Evolutionary conservation across 441 rosid species (phyloP).

Genomic region (Macaranga tanarius): DNA sequence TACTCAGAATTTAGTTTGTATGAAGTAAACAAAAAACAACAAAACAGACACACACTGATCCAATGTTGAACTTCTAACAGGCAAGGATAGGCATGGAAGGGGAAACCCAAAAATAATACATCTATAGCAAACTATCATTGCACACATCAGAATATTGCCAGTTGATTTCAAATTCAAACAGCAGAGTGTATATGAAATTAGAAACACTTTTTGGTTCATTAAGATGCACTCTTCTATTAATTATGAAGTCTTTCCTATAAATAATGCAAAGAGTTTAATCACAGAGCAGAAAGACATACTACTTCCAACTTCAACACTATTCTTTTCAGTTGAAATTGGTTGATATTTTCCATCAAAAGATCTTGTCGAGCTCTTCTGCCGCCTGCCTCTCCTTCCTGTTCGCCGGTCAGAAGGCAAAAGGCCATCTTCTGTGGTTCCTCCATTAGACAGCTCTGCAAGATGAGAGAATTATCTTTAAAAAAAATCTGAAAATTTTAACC

Average conservation of each 20-base stretch:
- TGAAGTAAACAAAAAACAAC: background rate
- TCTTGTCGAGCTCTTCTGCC: constrained; percentile 65
- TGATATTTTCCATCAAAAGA: constrained; percentile 50
- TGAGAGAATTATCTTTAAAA: constrained; percentile 21
- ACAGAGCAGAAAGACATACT: constrained; percentile 19
- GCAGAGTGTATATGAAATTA: constrained; percentile 3
- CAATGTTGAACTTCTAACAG: background rate
- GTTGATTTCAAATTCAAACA: background rate
- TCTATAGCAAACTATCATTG: background rate
- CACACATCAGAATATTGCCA: background rate
- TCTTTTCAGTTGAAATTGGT: constrained; percentile 42
- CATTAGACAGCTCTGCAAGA: constrained; percentile 47
- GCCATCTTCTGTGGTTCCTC: constrained; percentile 45
- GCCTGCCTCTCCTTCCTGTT: constrained; percentile 71
- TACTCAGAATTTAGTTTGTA: background rate
- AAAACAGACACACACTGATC: background rate
- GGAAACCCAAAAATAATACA: background rate
- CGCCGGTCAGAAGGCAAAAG: constrained; percentile 48
- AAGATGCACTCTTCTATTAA: background rate
- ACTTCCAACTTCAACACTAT: constrained; percentile 42
- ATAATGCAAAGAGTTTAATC: background rate
- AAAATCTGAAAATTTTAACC: constrained; percentile 5
- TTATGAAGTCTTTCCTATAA: background rate
- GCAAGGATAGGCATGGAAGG: background rate
- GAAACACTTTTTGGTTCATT: background rate